Conservation (phyloP, 345 rosid genomes). For the Theobroma cacao region DNA sequence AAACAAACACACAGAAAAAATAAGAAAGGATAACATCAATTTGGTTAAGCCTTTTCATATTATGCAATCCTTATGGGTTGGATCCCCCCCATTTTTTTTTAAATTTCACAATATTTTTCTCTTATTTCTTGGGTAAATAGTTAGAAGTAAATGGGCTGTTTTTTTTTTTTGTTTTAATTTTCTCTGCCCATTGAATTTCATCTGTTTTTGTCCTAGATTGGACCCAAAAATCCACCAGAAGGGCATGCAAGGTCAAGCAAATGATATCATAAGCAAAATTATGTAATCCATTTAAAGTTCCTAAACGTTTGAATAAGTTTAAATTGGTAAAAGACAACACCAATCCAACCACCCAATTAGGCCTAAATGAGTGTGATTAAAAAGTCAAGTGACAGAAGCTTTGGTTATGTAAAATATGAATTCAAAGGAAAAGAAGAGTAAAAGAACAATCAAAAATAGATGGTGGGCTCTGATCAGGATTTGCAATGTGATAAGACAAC, state of each 20-base stretch:
- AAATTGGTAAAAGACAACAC: constrained; percentile 9
- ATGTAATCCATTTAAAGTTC: not conserved
- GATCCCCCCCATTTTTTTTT: no score
- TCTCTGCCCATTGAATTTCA: not conserved
- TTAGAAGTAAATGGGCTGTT: no score
- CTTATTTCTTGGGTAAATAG: no score
- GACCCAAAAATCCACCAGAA: not conserved
- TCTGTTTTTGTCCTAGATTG: not conserved
- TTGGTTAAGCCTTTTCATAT: no score
- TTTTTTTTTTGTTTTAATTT: no score
- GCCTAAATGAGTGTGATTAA: not conserved
- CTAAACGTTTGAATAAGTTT: not conserved
- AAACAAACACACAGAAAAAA: no score
- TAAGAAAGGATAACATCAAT: no score
- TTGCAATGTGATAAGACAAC: not conserved
- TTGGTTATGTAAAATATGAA: constrained; percentile 13
- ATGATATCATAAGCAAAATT: not conserved
- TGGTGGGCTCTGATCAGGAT: constrained; percentile 16
- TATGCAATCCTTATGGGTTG: no score
- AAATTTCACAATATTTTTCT: no score
- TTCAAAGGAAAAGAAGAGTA: not conserved
- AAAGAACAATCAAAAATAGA: not conserved
- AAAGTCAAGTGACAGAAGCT: constrained; percentile 6
- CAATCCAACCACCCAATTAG: constrained; percentile 12
- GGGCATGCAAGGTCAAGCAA: not conserved